Evolutionary conservation across 2,329 filamentous ascomycete genomes (phyloP), one percentile per base, ranked within the genome.

Genomic region (Fusarium transvaalense): DNA sequence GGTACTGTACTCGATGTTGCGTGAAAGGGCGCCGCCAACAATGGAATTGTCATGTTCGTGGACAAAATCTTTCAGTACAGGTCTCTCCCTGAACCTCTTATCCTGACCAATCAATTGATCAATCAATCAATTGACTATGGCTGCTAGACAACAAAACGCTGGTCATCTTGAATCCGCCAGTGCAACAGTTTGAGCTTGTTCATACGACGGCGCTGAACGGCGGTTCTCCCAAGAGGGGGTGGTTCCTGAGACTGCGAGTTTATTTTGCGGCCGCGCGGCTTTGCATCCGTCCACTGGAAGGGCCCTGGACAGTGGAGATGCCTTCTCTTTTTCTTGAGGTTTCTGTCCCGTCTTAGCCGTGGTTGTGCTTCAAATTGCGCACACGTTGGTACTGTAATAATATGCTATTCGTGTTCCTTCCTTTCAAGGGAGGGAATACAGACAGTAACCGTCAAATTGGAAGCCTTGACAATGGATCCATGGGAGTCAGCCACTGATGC

Each of bases 191-290:
- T 63, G 51, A 42, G 41, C 27, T 50, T 50, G 43, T 47, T 52
- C 46, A 46, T 50, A 51, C 31, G 46, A 50, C 52, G 43, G 52
- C 21, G 39, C 23, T 48, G 58, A 50, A 52, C 61, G 60, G 53
- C 41, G 37, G 27, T 45, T 43, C 32, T 39, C 21, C 42, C 43
- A 32, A 58, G 56, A 34, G 59, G 60, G 61, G 52, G 42, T 46
- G 50, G 51, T 57, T 47, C 60, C 64, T 68, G 60, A 68, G 64
- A 65, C 65, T 65, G 64, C 38, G 61, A 68, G 66, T 69, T 61
- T 69, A 68, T 68, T 69, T 56, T 68, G 66, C 46, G 65, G 66
- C 61, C 66, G 66, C 66, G 66, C 66, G 66, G 66, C 66, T 68
- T 68, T 54, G 46, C 61, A 43, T 61, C 56, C 62, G 45, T 69